Percentiles rank a stretch among this genome's conserved stretches.
Evolutionary conservation across 768 basidiomycete genomes (phyloP).

Genomic region (Mycena rebaudengoi): DNA sequence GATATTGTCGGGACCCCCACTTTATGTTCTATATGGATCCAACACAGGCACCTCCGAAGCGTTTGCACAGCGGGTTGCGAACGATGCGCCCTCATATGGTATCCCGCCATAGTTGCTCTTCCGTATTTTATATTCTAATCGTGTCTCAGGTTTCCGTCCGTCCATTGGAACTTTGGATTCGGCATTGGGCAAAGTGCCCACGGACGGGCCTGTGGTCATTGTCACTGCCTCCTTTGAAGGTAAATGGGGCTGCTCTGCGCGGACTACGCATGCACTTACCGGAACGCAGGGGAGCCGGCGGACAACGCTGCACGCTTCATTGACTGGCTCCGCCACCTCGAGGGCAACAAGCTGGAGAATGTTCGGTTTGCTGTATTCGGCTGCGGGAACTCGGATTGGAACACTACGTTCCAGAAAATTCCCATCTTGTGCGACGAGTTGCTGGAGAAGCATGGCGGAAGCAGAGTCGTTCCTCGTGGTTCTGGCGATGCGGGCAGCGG

Average conservation of each 20-base stretch:
- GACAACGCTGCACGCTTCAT: constrained; percentile 58
- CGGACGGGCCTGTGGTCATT: constrained; percentile 53
- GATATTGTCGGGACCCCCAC: constrained; percentile 34
- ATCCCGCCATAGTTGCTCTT: background rate
- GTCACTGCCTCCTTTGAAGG: constrained; percentile 59
- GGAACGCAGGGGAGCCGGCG: constrained; percentile 49
- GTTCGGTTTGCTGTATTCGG: constrained; percentile 57
- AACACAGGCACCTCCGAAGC: constrained; percentile 60
- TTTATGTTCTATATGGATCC: constrained; percentile 54
- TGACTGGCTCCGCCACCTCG: constrained; percentile 46
- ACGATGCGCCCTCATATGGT: constrained; percentile 48
- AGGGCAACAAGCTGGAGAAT: constrained; percentile 35
- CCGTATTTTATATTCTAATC: background rate
- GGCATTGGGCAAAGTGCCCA: constrained; percentile 44
- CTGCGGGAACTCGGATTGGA: constrained; percentile 61
- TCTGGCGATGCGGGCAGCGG: constrained; percentile 52
- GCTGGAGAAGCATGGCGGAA: constrained; percentile 44
- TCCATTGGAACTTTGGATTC: constrained; percentile 51
- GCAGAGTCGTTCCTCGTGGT: constrained; percentile 46
- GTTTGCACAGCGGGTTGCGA: constrained; percentile 55
- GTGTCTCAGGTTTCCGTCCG: constrained; percentile 45
- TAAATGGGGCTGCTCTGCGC: background rate
- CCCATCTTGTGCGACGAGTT: constrained; percentile 50
- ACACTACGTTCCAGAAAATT: constrained; percentile 54
- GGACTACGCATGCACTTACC: too few species aligned